Evolutionary conservation across 495 filamentous ascomycete genomes (phyloP), one percentile per base, ranked within the genome.

Genomic region (Jackrogersella multiformis): DNA sequence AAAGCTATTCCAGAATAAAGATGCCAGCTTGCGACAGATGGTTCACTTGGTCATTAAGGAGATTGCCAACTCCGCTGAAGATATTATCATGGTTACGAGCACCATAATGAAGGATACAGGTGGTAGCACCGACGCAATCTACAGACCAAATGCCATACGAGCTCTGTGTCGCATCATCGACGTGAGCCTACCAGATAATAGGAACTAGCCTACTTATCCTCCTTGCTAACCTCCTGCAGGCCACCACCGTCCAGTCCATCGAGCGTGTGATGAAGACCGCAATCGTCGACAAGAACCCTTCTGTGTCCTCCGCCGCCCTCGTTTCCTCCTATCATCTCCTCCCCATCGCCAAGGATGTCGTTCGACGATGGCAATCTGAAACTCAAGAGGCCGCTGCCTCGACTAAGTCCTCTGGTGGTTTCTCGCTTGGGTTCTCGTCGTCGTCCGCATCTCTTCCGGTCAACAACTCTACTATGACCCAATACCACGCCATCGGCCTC

Each of bases 51-150:
- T 97, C 68, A 89, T 99, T 82, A 97, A 97, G 85, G 95, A 99
- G 85, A 84, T 99, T 68, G 92, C 94, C 63, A 86, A 88, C 74
- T 96, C 93, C n/a, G 94, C 96, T 26, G 94, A 98, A 79, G 95
- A 99, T 85, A 94, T 97, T 61, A 99, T 99, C 70, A 98, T 99
- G 95, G 94, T 97, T 53, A 99, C 95, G 20, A 94, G 91, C 80
- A 97, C 93, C 71, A 97, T 99, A 66, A 99, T 99, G 94, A 99
- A 99, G 82, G 95, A 99, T 76, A 97, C 94, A 5, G 92, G 93
- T 56, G 92, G 95, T 68, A 93, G 93, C 64, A 97, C 92, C 73
- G 96, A 98, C 73, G 91, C 94, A 42, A 86, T 99, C 46, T 99
- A 96, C 80, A 87, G 94, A 65, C 92, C 95, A 18, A 99, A 99